phyloP scores from a whole-genome alignment of 1,284 basidiomycete species.

The Ganoderma resinaceum region DNA sequence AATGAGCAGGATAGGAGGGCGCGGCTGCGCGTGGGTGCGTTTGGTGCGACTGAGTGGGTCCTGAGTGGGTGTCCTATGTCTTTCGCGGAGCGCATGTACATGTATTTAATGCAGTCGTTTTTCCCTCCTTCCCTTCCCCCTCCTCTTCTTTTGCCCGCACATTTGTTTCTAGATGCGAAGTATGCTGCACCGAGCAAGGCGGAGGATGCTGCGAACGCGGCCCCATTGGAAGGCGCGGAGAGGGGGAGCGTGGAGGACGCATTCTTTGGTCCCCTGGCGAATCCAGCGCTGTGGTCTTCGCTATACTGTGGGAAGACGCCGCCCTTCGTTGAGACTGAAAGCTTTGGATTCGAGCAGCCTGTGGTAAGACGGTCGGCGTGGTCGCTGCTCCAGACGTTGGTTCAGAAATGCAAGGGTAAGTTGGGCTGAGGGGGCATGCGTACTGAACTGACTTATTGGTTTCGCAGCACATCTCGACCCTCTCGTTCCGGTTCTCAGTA shows the following conservation, averaged over 20 bases:
- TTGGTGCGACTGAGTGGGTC: conserved; percentile 74
- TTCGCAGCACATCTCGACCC: conserved; percentile 46
- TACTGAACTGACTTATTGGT: not conserved
- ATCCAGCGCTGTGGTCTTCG: conserved; percentile 65
- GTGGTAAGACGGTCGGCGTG: conserved; percentile 73
- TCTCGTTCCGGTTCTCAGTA: conserved; percentile 57
- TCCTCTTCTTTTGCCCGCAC: not conserved
- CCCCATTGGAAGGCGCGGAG: conserved; percentile 14
- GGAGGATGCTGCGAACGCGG: conserved; percentile 23
- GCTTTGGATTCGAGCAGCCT: conserved; percentile 70
- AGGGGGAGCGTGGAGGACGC: conserved; percentile 24
- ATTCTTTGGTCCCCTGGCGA: conserved; percentile 52
- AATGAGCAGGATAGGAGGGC: conserved; percentile 72
- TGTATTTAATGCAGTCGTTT: conserved; percentile 16
- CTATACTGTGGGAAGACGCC: conserved; percentile 53
- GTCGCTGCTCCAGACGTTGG: conserved; percentile 53
- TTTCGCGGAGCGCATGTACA: conserved; percentile 19
- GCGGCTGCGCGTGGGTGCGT: conserved; percentile 73
- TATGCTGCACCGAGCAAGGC: conserved; percentile 16
- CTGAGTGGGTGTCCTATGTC: conserved; percentile 54
- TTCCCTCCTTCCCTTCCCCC: conserved; percentile 1
- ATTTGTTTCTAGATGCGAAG: conserved; percentile 21
- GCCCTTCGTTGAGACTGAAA: conserved; percentile 52
- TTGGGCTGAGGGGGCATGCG: not conserved
- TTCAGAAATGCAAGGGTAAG: conserved; percentile 53